phyloP scores from a whole-genome alignment of 306 rosid species.

The Betula pendula region DNA sequence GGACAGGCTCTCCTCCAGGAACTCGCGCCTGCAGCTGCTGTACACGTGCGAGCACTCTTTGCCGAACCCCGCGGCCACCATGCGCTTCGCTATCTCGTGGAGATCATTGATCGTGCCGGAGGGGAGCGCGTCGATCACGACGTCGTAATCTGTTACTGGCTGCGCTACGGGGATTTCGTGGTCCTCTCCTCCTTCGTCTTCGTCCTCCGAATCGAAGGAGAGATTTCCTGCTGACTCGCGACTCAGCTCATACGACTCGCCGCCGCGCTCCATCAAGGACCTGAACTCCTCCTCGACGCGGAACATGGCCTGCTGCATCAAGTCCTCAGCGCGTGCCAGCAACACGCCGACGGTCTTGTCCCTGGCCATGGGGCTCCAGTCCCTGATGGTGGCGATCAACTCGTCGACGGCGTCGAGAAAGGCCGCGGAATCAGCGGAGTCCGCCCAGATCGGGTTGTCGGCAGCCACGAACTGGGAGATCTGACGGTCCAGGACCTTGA shows the following conservation, averaged over 20 bases:
- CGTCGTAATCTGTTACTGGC: slow-evolving; percentile 70
- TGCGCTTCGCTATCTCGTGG: slow-evolving; percentile 88
- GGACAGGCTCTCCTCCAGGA: slow-evolving; percentile 81
- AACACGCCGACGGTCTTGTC: slow-evolving; percentile 62
- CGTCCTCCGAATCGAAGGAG: slow-evolving; percentile 67
- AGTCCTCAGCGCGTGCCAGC: slow-evolving; percentile 72
- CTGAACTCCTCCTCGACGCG: slow-evolving; percentile 88
- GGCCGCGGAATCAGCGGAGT: slow-evolving; percentile 65
- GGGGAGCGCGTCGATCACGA: slow-evolving; percentile 84
- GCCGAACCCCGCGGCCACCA: slow-evolving; percentile 87
- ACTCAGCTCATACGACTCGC: slow-evolving; percentile 67
- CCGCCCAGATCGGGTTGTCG: slow-evolving; percentile 77
- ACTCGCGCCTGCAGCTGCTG: slow-evolving; percentile 82
- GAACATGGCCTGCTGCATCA: slow-evolving; percentile 88
- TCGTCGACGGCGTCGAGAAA: slow-evolving; percentile 85
- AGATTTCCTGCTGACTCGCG: slow-evolving; percentile 56
- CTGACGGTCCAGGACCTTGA: slow-evolving; percentile 74
- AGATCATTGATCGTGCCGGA: slow-evolving; percentile 76
- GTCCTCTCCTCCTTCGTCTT: slow-evolving; percentile 45
- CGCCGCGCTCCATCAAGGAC: slow-evolving; percentile 86
- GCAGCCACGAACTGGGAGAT: slow-evolving; percentile 67
- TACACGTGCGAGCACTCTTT: slow-evolving; percentile 90
- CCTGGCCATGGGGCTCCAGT: slow-evolving; percentile 67
- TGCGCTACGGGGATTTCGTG: slow-evolving; percentile 69
- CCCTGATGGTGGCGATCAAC: slow-evolving; percentile 54